Conservation (phyloP, 2,329 filamentous ascomycete genomes). For the Biscogniauxia mediterranea region DNA sequence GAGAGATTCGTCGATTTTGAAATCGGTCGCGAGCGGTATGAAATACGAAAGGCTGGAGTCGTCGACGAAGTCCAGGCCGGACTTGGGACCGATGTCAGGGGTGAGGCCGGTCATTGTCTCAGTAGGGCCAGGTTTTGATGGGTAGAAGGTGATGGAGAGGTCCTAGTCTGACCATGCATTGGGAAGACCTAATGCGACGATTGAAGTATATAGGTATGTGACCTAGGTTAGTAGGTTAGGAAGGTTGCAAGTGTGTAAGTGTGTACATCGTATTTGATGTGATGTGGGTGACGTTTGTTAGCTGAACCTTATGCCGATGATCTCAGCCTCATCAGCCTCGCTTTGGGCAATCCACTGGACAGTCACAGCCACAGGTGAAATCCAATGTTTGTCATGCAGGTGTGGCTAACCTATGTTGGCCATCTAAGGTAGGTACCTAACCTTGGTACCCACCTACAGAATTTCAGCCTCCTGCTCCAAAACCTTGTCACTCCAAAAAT, state of each 20-base stretch:
- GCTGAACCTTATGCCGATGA: too few relatives aligned
- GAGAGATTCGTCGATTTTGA: conserved; percentile 53
- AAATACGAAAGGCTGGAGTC: conserved; percentile 60
- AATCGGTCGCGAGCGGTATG: conserved; percentile 55
- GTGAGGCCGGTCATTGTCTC: conserved; percentile 26
- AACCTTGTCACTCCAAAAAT: background rate
- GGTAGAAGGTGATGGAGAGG: background rate
- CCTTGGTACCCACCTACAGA: background rate
- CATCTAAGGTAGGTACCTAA: too few relatives aligned
- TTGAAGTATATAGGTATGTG: too few relatives aligned
- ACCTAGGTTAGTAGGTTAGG: too few relatives aligned
- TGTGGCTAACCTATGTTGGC: too few relatives aligned
- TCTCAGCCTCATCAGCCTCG: too few relatives aligned
- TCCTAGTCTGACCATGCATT: background rate
- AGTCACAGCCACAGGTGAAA: too few relatives aligned
- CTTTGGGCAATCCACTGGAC: too few relatives aligned
- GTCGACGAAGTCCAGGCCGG: conserved; percentile 50
- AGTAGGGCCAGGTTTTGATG: background rate
- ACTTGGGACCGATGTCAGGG: conserved; percentile 32
- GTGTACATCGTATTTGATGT: too few relatives aligned
- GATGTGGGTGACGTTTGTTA: background rate
- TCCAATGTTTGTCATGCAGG: too few relatives aligned
- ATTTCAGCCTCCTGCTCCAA: background rate
- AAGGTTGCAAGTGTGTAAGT: background rate
- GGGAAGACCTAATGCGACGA: background rate